Evolutionary conservation across 2,329 filamentous ascomycete genomes (phyloP).

Genomic region (Xylariaceae sp.): DNA sequence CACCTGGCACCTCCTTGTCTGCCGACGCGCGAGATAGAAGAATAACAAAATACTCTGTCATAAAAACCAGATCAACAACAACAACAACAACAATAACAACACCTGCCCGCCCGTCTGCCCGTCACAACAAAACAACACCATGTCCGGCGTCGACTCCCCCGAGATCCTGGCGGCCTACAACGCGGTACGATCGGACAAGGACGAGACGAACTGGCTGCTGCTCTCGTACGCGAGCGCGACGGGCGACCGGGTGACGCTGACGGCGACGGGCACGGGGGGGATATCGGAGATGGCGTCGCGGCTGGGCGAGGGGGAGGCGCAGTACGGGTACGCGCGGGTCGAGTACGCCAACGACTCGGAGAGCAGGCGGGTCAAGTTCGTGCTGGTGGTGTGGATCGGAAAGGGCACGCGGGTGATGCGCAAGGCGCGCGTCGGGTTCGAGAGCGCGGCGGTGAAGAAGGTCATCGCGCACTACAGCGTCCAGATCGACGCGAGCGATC

Average conservation of each 20-base stretch:
- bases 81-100: too few relatives aligned
- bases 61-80: too few relatives aligned
- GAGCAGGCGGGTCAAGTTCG: constrained; percentile 63
- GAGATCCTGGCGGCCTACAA: constrained; percentile 62
- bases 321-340: constrained; percentile 61
- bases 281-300: constrained; percentile 50
- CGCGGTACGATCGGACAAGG: constrained; percentile 61
- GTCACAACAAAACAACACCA: constrained; percentile 21
- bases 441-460: constrained; percentile 60
- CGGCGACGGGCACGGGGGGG: constrained; percentile 54
- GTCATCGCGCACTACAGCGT: constrained; percentile 61
- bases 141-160: constrained; percentile 53
- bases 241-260: constrained; percentile 52
- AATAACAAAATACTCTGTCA: not conserved
- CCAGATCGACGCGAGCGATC: constrained; percentile 56
- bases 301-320: constrained; percentile 55
- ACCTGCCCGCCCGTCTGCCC: too few relatives aligned
- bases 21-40: too few relatives aligned
- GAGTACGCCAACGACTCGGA: constrained; percentile 69
- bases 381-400: constrained; percentile 64
- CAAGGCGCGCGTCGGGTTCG: constrained; percentile 62
- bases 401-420: constrained; percentile 61
- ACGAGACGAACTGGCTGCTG: constrained; percentile 61
- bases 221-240: constrained; percentile 53
- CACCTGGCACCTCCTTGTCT: too few relatives aligned